phyloP scores from a whole-genome alignment of 2,329 filamentous ascomycete genomes.

The Chrysoporthe deuterocubensis region DNA sequence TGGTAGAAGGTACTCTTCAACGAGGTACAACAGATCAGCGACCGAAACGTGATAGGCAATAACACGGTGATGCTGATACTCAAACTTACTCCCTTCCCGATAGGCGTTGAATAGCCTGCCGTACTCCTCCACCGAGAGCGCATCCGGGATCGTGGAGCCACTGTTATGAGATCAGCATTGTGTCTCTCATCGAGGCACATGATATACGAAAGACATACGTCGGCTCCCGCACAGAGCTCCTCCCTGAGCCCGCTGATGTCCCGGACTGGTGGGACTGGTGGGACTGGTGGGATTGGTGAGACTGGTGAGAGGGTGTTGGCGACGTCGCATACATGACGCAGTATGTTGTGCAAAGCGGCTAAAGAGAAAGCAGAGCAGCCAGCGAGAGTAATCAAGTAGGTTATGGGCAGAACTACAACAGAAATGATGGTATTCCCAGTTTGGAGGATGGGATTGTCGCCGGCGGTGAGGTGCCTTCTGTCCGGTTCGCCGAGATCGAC shows the following conservation, averaged over 20 bases:
- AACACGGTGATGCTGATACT: not conserved
- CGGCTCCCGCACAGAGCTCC: constrained; percentile 4
- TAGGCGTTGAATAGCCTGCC: constrained; percentile 19
- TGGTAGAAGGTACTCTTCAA: constrained; percentile 18
- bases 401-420: not conserved
- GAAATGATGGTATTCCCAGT: not conserved
- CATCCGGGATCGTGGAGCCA: constrained; percentile 17
- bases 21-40: not conserved
- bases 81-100: constrained; percentile 20
- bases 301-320: constrained; percentile 12
- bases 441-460: not conserved
- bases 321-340: constrained; percentile 1
- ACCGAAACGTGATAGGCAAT: not conserved
- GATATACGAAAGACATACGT: not conserved
- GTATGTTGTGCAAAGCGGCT: not conserved
- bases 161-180: not conserved
- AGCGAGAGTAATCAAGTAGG: not conserved
- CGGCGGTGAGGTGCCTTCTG: not conserved
- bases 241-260: constrained; percentile 4
- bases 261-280: not conserved
- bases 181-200: not conserved
- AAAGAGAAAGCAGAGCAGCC: not conserved
- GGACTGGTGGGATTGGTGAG: not conserved
- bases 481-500: not conserved
- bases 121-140: constrained; percentile 15